These are phyloP conservation scores for Chaetomium sp. DNA, from an alignment of 2,329 filamentous ascomycete species.

Conservation along the genomic window DNA sequence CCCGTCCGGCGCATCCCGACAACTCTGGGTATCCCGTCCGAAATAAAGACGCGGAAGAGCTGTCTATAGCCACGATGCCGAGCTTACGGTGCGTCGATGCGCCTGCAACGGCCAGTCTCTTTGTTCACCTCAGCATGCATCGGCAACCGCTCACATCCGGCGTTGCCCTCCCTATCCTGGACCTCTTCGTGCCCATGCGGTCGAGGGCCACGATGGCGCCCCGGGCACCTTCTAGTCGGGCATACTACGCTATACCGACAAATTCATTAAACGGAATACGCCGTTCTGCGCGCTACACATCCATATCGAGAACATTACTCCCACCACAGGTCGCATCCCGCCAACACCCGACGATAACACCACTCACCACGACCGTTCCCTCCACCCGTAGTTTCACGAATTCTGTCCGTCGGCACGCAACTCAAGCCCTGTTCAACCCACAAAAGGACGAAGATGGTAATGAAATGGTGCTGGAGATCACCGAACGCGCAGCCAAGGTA, in stretches of 20 bases:
- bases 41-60: neutral
- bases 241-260: constrained; percentile 13
- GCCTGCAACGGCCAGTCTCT: constrained; percentile 34
- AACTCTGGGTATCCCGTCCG: neutral
- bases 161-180: constrained; percentile 29
- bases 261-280: neutral
- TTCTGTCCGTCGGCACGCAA: constrained; percentile 34
- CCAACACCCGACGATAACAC: neutral
- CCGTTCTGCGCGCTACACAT: too few species aligned
- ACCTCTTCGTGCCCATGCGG: constrained; percentile 35
- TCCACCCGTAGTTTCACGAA: constrained; percentile 31
- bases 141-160: constrained; percentile 1
- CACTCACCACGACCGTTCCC: neutral
- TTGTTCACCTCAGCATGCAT: constrained; percentile 34
- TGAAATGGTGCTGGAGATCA: constrained; percentile 78
- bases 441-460: constrained; percentile 75
- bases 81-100: constrained; percentile 33
- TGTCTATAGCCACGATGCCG: constrained; percentile 13
- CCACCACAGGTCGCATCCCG: constrained; percentile 6
- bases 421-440: constrained; percentile 59
- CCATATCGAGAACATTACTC: too few species aligned
- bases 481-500: constrained; percentile 73
- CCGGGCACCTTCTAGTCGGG: constrained; percentile 6
- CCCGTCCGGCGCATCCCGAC: neutral
- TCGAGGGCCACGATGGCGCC: neutral